phyloP scores from a whole-genome alignment of 352 stramenopile species.

The Aphanomyces astaci region DNA sequence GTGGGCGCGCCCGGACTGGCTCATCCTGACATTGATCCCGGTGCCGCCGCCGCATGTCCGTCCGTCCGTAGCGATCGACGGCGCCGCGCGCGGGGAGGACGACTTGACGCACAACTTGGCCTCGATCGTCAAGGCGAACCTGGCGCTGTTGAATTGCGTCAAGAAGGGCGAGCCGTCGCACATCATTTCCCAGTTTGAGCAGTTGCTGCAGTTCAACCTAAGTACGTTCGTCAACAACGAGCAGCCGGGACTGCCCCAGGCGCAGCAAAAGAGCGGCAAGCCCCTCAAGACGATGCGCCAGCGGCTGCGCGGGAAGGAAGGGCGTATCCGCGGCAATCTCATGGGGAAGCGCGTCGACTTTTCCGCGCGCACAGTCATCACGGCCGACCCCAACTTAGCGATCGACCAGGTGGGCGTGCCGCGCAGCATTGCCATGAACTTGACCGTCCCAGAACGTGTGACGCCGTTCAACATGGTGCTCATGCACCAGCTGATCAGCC shows the following conservation, averaged over 20 bases:
- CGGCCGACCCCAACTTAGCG: slow-evolving; percentile 97
- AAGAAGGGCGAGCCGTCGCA: slow-evolving; percentile 92
- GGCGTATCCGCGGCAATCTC: slow-evolving; percentile 97
- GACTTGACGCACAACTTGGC: slow-evolving; percentile 97
- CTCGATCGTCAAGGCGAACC: slow-evolving; percentile 98
- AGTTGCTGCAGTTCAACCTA: slow-evolving; percentile 79
- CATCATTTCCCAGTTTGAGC: slow-evolving; percentile 93
- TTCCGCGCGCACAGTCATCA: slow-evolving; percentile 98
- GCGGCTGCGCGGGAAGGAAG: slow-evolving; percentile 95
- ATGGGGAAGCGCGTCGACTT: slow-evolving; percentile 99
- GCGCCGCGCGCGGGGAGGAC: slow-evolving; percentile 92
- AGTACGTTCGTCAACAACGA: slow-evolving; percentile 98
- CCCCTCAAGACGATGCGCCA: slow-evolving; percentile 97
- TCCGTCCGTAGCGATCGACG: slow-evolving; percentile 93
- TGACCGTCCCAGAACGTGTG: slow-evolving; percentile 98
- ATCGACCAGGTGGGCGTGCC: slow-evolving; percentile 99
- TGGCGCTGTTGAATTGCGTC: slow-evolving; percentile 92
- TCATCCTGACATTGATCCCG: slow-evolving; percentile 97
- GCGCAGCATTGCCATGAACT: slow-evolving; percentile 96
- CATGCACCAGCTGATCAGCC: slow-evolving; percentile 93
- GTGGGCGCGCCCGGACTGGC: slow-evolving; percentile 95
- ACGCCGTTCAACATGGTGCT: slow-evolving; percentile 97
- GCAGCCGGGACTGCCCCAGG: slow-evolving; percentile 90
- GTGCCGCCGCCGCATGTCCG: slow-evolving; percentile 97
- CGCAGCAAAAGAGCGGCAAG: slow-evolving; percentile 94